Evolutionary conservation across 2,329 filamentous ascomycete species (phyloP).

Genomic region (Arthrobotrys pseudoclavata): DNA sequence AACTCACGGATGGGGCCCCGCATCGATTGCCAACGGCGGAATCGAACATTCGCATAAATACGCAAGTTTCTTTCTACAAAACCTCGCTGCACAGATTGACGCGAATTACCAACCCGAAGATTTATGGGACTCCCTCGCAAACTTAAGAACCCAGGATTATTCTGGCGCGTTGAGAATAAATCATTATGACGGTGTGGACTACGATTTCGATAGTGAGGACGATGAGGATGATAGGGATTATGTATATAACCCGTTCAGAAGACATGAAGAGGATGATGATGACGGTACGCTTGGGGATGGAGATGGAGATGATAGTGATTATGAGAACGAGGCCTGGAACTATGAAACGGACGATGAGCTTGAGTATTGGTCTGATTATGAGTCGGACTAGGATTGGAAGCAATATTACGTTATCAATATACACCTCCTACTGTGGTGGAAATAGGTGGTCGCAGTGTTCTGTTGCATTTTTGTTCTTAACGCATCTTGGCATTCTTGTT

Average conservation of each 20-base stretch:
- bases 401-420: no score
- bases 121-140: slow-evolving; percentile 1
- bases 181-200: neutral
- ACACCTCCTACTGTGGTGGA: no score
- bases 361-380: no score
- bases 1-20: neutral
- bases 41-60: neutral
- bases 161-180: neutral
- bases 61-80: neutral
- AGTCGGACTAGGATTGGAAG: no score
- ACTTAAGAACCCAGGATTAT: neutral
- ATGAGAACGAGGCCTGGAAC: neutral
- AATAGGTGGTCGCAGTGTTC: no score
- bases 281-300: neutral
- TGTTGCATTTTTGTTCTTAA: no score
- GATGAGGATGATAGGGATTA: neutral
- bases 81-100: neutral
- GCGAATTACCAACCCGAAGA: neutral
- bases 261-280: neutral
- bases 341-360: neutral
- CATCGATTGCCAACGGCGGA: neutral
- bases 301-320: no score
- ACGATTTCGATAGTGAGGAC: neutral
- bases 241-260: no score
- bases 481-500: no score